Evolutionary conservation across 345 rosid species (phyloP), one percentile per base, ranked within the genome.

Genomic region (Raphanus raphanistrum): DNA sequence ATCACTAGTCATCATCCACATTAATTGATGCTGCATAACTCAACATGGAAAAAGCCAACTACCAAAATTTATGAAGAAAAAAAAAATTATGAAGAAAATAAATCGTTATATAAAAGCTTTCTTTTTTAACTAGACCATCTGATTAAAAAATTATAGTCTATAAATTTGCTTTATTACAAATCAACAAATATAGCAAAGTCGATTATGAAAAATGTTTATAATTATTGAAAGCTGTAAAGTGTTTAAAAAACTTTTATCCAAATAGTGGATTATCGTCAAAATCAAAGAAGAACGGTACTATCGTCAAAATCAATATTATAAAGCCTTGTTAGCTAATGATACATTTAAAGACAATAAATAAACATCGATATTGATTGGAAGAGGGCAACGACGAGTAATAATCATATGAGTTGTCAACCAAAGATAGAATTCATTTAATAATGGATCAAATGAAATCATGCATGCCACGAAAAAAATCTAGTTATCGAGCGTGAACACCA

Each of bases 371-470:
- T 45, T 27, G 35, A 57, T 1, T 45, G 43, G 25, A 50, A 70
- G 64, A 52, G 26, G 75, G 75, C 27, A 63, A 35, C 3, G 65
- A 63, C 5, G 32, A 70, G 59, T 58, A 58, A 4, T 27, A 58
- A 26, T 58, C 63, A 58, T 58, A 63, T 52, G 66, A 71, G 71
- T 64, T 71, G 76, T 64, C 80, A 71, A 55, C 28, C 17, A 64
- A 54, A 70, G 9, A 32, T 59, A 21, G 65, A 58, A n/a, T 33
- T 6, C 66, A 52, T 69, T 50, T 31, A 32, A 70, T 70, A 29
- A 41, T 54, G 27, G 55, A 63, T 63, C 43, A 77, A 52, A 76
- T 75, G 61, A 55, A 55, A 58, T 58, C 79, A 76, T 76, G 57
- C 70, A 76, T 76, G 57, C 57, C 74, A 62, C 74, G 31, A 70